Base-by-base conservation (phyloP, 2,329 filamentous ascomycete genomes). In the Calonectria ilicicola region DNA sequence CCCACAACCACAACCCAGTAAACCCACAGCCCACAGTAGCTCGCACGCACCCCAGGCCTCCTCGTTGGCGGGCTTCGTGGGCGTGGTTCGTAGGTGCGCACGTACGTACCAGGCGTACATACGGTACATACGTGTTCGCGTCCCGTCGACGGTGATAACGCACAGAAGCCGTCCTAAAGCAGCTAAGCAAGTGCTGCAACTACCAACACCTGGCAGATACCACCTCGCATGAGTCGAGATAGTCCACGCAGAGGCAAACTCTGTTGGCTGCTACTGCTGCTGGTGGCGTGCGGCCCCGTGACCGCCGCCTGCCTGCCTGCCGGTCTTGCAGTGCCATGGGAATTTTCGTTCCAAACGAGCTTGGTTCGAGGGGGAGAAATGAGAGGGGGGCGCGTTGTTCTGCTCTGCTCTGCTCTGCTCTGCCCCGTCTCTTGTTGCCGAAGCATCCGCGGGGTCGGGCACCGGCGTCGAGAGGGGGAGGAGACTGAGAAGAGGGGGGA, bases 181-280 rank as follows among this genome's bases (percentile, higher is more conserved):
- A 40, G 32, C 53, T 60, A 60, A 60, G 53, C 21, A 60, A 40
- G 53, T 17, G 21, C 53, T 60, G 53, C 53, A 40, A 40, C 53
- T 26, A 40, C 53, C 32, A 60, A 21, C 53, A 60, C 53, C 38
- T 60, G 53, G 53, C 53, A 60, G 53, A 60, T 60, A 60, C 53
- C 53, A 60, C 53, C 53, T 60, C 53, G 53, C 53, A 60, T 60
- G 23, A 60, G 53, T 35, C 35, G 21, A 60, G 32, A 60, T 60
- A 60, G 53, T 40, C 12, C 10, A 23, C 32, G 53, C 53, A 60
- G 21, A 38, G n/a, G 21, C n/a, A 26, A 60, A 60, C 53, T 60
- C 53, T 60, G 53, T 60, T 60, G 32, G 53, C 38, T 35, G 32
- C 7, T 35, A n/a, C 7, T 14, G 29, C 29, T 32, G 29, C 29